These are phyloP conservation scores for Globisporangium spinosum DNA, from an alignment of 352 stramenopile genomes.

Conservation along the genomic window DNA sequence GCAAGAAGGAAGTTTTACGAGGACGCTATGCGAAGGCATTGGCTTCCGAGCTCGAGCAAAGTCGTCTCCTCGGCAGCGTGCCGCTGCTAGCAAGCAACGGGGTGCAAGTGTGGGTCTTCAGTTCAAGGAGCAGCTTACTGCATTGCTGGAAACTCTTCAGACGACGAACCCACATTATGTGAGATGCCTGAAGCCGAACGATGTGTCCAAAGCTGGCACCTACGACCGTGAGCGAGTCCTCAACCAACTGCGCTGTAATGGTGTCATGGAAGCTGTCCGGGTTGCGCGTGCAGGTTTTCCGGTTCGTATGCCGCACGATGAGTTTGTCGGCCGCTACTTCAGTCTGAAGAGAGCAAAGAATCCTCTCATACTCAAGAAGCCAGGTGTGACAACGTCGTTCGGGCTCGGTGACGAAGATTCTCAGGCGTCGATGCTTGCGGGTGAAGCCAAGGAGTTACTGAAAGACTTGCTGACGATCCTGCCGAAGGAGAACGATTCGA, in stretches of 20 bases:
- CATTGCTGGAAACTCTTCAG: slow-evolving; percentile 66
- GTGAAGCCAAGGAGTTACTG: slow-evolving; percentile 73
- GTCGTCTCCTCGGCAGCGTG: slow-evolving; percentile 55
- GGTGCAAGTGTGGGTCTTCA: slow-evolving; percentile 77
- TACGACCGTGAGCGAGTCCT: slow-evolving; percentile 72
- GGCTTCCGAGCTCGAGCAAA: slow-evolving; percentile 43
- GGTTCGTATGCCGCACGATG: slow-evolving; percentile 68
- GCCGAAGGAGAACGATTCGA: slow-evolving; percentile 77
- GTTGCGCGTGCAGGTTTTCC: slow-evolving; percentile 83
- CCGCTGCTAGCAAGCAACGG: slow-evolving; percentile 55
- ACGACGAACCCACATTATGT: slow-evolving; percentile 86
- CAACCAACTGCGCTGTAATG: slow-evolving; percentile 84
- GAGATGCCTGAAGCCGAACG: slow-evolving; percentile 89
- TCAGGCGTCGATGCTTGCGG: slow-evolving; percentile 33
- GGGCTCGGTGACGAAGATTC: slow-evolving; percentile 41
- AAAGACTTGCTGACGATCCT: slow-evolving; percentile 89
- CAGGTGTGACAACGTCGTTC: slow-evolving; percentile 31
- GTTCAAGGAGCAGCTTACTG: slow-evolving; percentile 84
- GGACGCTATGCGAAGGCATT: slow-evolving; percentile 64
- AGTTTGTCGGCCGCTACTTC: slow-evolving; percentile 76
- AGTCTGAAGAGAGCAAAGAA: slow-evolving; percentile 56
- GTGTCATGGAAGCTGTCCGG: slow-evolving; percentile 84
- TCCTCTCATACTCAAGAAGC: slow-evolving; percentile 32
- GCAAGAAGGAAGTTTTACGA: slow-evolving; percentile 68
- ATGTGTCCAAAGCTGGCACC: slow-evolving; percentile 47